Evolutionary conservation across 371 early-diverging fungal species (phyloP).

Genomic region (Mucor irregularis): DNA sequence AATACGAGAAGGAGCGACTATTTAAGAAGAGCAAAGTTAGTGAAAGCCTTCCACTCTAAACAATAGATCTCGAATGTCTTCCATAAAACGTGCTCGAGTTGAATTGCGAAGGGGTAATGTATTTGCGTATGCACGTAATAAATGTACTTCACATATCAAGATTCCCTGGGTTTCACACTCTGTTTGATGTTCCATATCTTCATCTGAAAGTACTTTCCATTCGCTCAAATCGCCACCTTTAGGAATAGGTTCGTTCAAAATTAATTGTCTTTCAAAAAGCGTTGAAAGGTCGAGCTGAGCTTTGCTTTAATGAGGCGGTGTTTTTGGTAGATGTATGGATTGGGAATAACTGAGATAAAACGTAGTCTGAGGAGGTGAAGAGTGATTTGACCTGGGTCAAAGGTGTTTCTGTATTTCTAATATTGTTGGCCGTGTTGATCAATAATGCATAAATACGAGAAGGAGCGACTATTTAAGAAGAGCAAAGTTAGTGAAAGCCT

Average conservation of each 20-base stretch:
- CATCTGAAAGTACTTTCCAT: constrained; percentile 9
- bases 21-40: no score
- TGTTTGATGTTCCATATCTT: constrained; percentile 22
- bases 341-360: constrained; percentile 40
- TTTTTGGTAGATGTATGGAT: constrained; percentile 3
- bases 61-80: constrained; percentile 69
- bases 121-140: constrained; percentile 53
- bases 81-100: constrained; percentile 62
- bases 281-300: neutral
- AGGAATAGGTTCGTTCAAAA: constrained; percentile 20
- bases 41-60: no score
- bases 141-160: constrained; percentile 66
- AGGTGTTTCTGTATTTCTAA: neutral
- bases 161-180: constrained; percentile 70
- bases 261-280: constrained; percentile 41
- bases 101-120: constrained; percentile 48
- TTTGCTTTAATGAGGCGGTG: neutral
- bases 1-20: constrained; percentile 53
- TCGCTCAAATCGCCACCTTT: constrained; percentile 6
- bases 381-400: constrained; percentile 20
- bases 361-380: constrained; percentile 26
- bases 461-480: constrained; percentile 45
- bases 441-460: constrained; percentile 38
- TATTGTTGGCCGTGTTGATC: constrained; percentile 18
- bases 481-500: no score